A percentile compares a stretch with the other conserved stretches of the same genome.
These are phyloP conservation scores for Aspergillus fumigatiaffinis DNA, from an alignment of 2,329 filamentous ascomycete species.

Conservation along the genomic window DNA sequence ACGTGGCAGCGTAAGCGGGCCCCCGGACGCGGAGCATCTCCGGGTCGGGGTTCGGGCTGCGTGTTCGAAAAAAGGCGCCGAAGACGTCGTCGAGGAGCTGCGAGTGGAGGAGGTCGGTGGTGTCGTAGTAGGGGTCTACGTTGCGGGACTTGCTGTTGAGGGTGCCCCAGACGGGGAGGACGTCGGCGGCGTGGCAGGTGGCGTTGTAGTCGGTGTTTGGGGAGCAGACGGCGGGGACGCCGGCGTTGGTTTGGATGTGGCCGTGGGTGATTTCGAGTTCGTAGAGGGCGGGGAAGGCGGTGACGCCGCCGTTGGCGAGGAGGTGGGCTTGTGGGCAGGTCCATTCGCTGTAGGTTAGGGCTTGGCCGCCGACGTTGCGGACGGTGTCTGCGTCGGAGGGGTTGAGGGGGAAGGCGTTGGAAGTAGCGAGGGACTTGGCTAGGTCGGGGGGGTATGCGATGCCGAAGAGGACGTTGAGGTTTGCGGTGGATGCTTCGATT, in stretches of 20 bases:
- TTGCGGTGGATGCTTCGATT: slow-evolving; percentile 6
- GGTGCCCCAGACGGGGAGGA: slow-evolving; percentile 25
- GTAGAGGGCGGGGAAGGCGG: slow-evolving; percentile 18
- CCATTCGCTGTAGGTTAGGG: slow-evolving; percentile 9
- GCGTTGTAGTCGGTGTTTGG: slow-evolving; percentile 24
- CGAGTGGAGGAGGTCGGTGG: slow-evolving; percentile 17
- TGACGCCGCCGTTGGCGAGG: background rate
- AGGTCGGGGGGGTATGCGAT: slow-evolving; percentile 14
- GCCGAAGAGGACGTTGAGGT: slow-evolving; percentile 13
- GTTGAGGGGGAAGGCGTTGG: slow-evolving; percentile 11
- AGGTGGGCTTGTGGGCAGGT: slow-evolving; percentile 8
- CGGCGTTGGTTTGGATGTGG: slow-evolving; percentile 16
- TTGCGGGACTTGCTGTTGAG: slow-evolving; percentile 20
- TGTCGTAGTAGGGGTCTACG: slow-evolving; percentile 21
- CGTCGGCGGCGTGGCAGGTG: slow-evolving; percentile 24
- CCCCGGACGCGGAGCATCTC: slow-evolving; percentile 16
- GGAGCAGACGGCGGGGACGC: slow-evolving; percentile 18
- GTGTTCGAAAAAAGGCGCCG: slow-evolving; percentile 18
- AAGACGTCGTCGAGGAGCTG: slow-evolving; percentile 24
- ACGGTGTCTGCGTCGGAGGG: slow-evolving; percentile 14
- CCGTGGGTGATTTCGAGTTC: slow-evolving; percentile 19
- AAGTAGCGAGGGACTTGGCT: slow-evolving; percentile 10
- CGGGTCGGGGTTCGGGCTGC: slow-evolving; percentile 19
- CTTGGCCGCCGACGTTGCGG: slow-evolving; percentile 12
- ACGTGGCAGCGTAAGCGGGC: slow-evolving; percentile 17